Base-by-base conservation (phyloP, 768 basidiomycete species). In the Pleurotus tuber-regium region DNA sequence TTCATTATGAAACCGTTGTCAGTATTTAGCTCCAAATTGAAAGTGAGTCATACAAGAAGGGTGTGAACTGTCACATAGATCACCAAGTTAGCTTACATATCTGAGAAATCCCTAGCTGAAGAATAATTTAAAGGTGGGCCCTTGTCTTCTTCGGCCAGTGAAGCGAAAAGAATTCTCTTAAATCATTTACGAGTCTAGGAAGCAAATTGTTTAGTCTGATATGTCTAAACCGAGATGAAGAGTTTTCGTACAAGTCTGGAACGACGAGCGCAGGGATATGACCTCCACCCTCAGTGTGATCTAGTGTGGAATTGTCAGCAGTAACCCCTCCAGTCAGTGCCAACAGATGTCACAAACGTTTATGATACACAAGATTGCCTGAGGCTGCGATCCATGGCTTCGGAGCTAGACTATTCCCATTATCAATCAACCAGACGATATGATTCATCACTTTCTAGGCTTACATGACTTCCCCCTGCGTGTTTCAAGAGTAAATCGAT, bases 261-360 rank as follows among this genome's bases (percentile, higher is more conserved):
- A 18, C 23, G 18, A 48, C 31, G 30, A 48, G 14, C 1, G 46
- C 46, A 24, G 46, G 46, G 5, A 48, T n/a, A 24, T 48, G 46
- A 21, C 46, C 46, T 4, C 46, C 46, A 31, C 46, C 46, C 31
- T 48, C 46, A 18, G 46, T 29, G 23, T 48, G 46, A n/a, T 48
- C 46, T 48, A 24, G 31, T 11, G 35, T 14, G 7, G 4, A 4
- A 7, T n/a, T 38, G n/a, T n/a, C n/a, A 38, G 35, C 21, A 35
- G 16, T 35, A 16, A 9, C n/a, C n/a, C n/a, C n/a, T n/a, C n/a
- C n/a, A 19, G 12, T 14, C n/a, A 14, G 12, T 12, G 14, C 10
- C 7, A 7, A 16, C 9, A 23, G 12, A 19, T n/a, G 14, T 30
- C 14, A 33, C 46, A 19, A 11, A 48, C 46, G 46, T 23, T 48